phyloP scores from a whole-genome alignment of 2,329 filamentous ascomycete species.

The Nemania bipapillata region DNA sequence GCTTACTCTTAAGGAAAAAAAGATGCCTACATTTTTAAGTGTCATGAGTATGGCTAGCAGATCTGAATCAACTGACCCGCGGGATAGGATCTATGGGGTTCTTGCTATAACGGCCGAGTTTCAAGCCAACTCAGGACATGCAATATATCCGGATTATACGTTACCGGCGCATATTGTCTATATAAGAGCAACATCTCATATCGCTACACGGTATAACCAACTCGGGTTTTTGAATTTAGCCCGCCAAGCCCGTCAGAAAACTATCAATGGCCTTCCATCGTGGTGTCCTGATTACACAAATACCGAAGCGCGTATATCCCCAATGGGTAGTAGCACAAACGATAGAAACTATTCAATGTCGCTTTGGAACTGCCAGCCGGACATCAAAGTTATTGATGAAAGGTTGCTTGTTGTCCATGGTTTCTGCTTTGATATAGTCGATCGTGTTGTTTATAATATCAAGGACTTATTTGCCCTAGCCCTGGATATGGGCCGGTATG shows the following conservation, averaged over 20 bases:
- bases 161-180: neutral
- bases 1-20: neutral
- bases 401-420: neutral
- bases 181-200: slow-evolving; percentile 5
- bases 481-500: neutral
- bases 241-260: neutral
- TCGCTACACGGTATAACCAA: neutral
- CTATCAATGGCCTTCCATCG: neutral
- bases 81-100: neutral
- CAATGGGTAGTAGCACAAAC: neutral
- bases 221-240: neutral
- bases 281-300: slow-evolving; percentile 8
- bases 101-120: slow-evolving; percentile 9
- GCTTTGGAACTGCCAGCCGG: neutral
- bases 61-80: neutral
- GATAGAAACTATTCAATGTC: neutral
- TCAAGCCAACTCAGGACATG: neutral
- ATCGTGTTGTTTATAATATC: neutral
- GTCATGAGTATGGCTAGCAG: neutral
- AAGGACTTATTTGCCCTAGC: neutral
- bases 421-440: neutral
- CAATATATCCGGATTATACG: slow-evolving; percentile 1
- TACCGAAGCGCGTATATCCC: neutral
- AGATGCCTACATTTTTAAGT: neutral
- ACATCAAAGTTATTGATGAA: neutral